Evolutionary conservation across 2,329 filamentous ascomycete genomes (phyloP).

Genomic region (Beauveria sp.): DNA sequence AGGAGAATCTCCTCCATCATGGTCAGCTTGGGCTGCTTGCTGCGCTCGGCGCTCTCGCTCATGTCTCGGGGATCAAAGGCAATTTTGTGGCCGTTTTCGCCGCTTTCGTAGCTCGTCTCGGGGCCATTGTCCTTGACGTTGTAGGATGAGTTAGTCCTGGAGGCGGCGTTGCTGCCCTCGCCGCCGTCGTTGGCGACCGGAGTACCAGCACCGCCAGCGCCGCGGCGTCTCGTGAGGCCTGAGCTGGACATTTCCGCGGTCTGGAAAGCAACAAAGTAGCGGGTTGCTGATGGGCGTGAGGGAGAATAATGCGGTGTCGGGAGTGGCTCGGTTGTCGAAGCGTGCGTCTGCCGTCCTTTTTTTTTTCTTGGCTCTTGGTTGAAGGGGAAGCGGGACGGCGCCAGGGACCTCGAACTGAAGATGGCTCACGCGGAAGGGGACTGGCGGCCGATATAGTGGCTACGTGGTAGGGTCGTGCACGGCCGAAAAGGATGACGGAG

Average conservation of each 20-base stretch:
- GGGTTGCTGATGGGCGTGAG: not conserved
- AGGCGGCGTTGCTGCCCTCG: slow-evolving; percentile 48
- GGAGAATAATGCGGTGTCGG: not conserved
- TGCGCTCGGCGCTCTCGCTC: slow-evolving; percentile 90
- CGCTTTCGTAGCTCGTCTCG: slow-evolving; percentile 81
- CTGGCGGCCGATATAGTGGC: not conserved
- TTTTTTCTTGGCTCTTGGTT: not conserved
- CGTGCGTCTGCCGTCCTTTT: not conserved
- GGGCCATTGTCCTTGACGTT: slow-evolving; percentile 48
- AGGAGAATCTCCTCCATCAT: slow-evolving; percentile 97
- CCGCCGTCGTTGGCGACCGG: slow-evolving; percentile 39
- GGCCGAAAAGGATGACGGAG: not conserved
- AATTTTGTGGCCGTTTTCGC: slow-evolving; percentile 97
- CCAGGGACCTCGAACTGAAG: not conserved
- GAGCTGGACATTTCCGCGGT: slow-evolving; percentile 32
- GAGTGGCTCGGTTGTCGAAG: not conserved
- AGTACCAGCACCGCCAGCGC: slow-evolving; percentile 58
- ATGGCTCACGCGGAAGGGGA: not conserved
- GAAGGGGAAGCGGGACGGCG: slow-evolving; percentile 4
- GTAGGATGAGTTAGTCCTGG: slow-evolving; percentile 49
- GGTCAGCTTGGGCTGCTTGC: slow-evolving; percentile 96
- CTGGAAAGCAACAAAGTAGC: not conserved
- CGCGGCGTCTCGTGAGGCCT: slow-evolving; percentile 57
- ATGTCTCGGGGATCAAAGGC: slow-evolving; percentile 96
- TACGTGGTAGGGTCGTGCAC: not conserved